These are phyloP conservation scores for Moricandia arvensis DNA, from an alignment of 345 rosid genomes.

Conservation along the genomic window DNA sequence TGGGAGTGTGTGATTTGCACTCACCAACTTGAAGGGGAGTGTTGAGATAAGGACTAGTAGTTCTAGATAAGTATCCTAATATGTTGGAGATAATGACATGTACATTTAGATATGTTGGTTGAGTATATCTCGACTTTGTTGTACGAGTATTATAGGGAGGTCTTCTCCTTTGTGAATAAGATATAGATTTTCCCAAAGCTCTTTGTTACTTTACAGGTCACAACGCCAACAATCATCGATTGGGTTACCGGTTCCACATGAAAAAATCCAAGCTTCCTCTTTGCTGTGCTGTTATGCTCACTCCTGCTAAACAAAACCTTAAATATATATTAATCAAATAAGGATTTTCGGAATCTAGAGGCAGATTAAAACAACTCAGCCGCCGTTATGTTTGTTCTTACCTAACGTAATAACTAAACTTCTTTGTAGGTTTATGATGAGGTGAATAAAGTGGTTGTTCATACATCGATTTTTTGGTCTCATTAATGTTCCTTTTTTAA, in stretches of 20 bases:
- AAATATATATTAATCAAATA: constrained; percentile 5
- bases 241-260: constrained; percentile 87
- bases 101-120: no score
- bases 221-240: constrained; percentile 95
- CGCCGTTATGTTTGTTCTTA: constrained; percentile 13
- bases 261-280: constrained; percentile 74
- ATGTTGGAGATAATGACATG: no score
- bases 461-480: background rate
- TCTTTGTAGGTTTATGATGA: constrained; percentile 17
- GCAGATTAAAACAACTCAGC: constrained; percentile 18
- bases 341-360: background rate
- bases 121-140: no score
- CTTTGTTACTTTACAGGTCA: constrained; percentile 31
- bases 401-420: constrained; percentile 27
- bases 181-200: no score
- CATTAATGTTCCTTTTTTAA: no score
- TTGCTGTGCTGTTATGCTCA: constrained; percentile 62
- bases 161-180: no score
- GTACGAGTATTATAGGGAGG: no score
- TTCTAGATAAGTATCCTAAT: no score
- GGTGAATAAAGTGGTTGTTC: constrained; percentile 27
- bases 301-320: constrained; percentile 50
- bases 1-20: no score
- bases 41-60: no score
- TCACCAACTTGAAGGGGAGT: no score